Base-by-base conservation (phyloP, 768 basidiomycete species). In the Auricularia cornea region DNA sequence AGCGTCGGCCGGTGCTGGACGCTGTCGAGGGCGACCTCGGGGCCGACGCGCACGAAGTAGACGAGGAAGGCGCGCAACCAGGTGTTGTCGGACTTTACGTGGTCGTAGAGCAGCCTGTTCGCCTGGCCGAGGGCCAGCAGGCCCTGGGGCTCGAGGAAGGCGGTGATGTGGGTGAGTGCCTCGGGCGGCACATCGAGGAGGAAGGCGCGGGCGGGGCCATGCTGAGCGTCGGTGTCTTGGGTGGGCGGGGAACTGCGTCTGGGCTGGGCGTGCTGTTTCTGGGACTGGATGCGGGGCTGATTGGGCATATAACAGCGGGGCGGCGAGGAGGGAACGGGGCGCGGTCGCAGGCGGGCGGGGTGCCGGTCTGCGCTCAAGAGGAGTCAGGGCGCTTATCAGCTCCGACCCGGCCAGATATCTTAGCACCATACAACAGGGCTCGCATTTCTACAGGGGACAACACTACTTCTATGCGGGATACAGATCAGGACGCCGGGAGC, bases 1-100 rank as follows among this genome's bases (percentile, higher is more conserved):
- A 44, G 31, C 75, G 75, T 64, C 72, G 76, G 48, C 35, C 35
- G 35, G 16, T 74, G 64, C 28, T 48, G 40, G 12, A 61, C 73
- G 65, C 80, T 72, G 62, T 79, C 70, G 33, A 87, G 72, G 64
- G 84, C 81, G 62, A 73, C 73, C 73, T 92, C 88, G 20, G 89
- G 90, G 10, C 79, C 74, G 60, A 91, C 81, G 59, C 83, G 84
- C 52, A 91, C 71, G 70, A 84, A 85, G 71, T 87, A 86, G 60
- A 78, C 82, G 65, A 85, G 76, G 72, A 90, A 90, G 31, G 92
- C 91, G 26, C 84, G 78, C 60, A 82, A 80, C 91, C 91, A 94
- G 38, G 89, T 92, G 69, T 83, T 86, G 64, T 94, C 91, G 68
- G 89, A 81, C 62, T 81, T 81, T 79, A 91, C 76, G 80, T 91